Conservation (phyloP, 305 asterid species). For the Striga hermonthica region DNA sequence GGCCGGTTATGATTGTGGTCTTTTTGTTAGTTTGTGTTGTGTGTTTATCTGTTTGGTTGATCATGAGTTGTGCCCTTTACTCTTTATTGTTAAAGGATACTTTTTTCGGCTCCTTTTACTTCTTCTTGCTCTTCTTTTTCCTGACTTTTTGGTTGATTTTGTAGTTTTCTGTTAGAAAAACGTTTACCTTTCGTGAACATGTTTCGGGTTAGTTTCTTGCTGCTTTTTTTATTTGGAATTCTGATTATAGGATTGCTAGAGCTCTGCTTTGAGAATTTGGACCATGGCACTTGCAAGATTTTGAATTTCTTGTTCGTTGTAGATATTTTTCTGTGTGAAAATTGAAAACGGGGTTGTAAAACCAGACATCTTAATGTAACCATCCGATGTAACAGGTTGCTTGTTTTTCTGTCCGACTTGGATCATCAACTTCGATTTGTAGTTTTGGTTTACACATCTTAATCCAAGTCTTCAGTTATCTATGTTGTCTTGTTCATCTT, state of each 20-base stretch:
- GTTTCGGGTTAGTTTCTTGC: conserved; percentile 4
- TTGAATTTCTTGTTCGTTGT: conserved; percentile 12
- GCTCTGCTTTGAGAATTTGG: neutral
- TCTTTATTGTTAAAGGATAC: neutral
- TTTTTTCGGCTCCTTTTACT: neutral
- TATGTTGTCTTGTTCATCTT: too few species aligned
- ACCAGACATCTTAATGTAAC: too few species aligned
- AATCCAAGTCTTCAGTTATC: too few species aligned
- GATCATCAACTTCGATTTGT: too few species aligned
- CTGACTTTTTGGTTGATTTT: neutral
- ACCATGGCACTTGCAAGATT: neutral
- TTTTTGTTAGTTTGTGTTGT: conserved; percentile 20
- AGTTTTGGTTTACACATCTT: too few species aligned
- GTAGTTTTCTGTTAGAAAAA: neutral
- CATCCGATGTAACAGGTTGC: too few species aligned
- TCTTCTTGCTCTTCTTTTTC: neutral
- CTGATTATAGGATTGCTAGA: neutral
- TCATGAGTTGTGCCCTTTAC: conserved; percentile 6
- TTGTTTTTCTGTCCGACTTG: too few species aligned
- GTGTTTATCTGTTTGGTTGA: neutral
- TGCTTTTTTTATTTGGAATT: neutral
- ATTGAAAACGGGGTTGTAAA: neutral
- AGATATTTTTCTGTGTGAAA: conserved; percentile 8
- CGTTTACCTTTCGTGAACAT: neutral
- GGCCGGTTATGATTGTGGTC: conserved; percentile 22